phyloP scores from a whole-genome alignment of 2,329 filamentous ascomycete species.

The Cryphonectria japonica region DNA sequence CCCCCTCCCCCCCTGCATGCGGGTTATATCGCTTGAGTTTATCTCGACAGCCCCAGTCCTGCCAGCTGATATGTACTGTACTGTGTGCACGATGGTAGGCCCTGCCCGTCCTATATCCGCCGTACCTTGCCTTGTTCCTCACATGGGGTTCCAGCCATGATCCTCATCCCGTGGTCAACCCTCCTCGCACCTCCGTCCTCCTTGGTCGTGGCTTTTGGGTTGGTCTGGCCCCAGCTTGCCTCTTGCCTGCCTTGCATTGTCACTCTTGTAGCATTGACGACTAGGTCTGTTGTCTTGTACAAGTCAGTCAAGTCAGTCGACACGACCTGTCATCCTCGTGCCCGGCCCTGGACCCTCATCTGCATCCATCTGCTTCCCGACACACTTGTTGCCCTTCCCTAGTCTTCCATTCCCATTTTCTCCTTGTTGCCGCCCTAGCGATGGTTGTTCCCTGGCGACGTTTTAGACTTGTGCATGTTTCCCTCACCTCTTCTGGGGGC shows the following conservation, averaged over 20 bases:
- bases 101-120: not conserved
- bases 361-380: not conserved
- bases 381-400: not conserved
- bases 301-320: not conserved
- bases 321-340: slow-evolving; percentile 6
- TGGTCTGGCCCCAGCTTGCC: not conserved
- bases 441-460: not conserved
- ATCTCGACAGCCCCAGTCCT: slow-evolving; percentile 7
- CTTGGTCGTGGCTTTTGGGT: slow-evolving; percentile 20
- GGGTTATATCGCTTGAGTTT: slow-evolving; percentile 9
- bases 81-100: not conserved
- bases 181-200: not conserved
- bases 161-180: slow-evolving; percentile 1
- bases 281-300: not conserved
- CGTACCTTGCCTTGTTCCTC: not conserved
- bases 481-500: not conserved
- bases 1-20: not conserved
- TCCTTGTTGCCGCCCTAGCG: not conserved
- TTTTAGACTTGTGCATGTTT: slow-evolving; percentile 5
- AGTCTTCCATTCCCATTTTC: not conserved
- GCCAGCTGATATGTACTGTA: slow-evolving; percentile 7
- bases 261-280: not conserved
- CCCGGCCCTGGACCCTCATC: not conserved
- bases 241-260: slow-evolving; percentile 1
- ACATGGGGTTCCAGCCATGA: not conserved